Evolutionary conservation across 164 flowering plant genomes (phyloP), one percentile per base, ranked within the genome.

Genomic region (Echeveria elegans): DNA sequence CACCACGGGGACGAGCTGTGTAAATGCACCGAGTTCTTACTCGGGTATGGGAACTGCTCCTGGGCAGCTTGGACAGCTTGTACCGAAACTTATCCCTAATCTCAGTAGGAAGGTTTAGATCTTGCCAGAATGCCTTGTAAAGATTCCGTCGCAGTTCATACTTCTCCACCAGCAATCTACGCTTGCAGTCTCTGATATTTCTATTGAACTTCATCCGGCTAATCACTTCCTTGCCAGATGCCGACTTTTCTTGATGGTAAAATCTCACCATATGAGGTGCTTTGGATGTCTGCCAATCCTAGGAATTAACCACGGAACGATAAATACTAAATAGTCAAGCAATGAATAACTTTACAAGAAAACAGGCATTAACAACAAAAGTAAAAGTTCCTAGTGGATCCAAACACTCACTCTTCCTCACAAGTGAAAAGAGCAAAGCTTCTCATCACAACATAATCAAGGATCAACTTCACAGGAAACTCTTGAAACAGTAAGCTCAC

Each of bases 21-120:
- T 65, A 74, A 47, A 82, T 74, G 65, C 84, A 78, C 16, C 81
- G 72, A 72, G 80, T 78, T 41, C 82, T 75, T 18, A 82, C 45
- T 36, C 82, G 77, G 14, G 77, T 64, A 66, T 78, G 77, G 67
- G 85, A 69, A 60, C 85, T 76, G 36, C 78, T 82, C 62, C 83
- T 71, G 9, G 83, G 82, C 73, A 82, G 53, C 67, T 68, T 75
- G 70, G 85, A 69, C 40, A 78, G 65, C 72, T 78, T 79, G 29
- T 58, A 66, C 19, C 74, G 73, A 58, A 45, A 37, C n/a, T 69
- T 66, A 28, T 77, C 80, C 66, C 78, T 70, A 64, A 78, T n/a
- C n/a, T 77, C 79, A 29, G 9, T 58, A 21, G 84, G 84, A 31
- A 67, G 63, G n/a, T 52, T 38, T 0, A 18, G 69, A 67, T 67